phyloP scores from a whole-genome alignment of 2,329 filamentous ascomycete species.

The Fusarium equiseti region DNA sequence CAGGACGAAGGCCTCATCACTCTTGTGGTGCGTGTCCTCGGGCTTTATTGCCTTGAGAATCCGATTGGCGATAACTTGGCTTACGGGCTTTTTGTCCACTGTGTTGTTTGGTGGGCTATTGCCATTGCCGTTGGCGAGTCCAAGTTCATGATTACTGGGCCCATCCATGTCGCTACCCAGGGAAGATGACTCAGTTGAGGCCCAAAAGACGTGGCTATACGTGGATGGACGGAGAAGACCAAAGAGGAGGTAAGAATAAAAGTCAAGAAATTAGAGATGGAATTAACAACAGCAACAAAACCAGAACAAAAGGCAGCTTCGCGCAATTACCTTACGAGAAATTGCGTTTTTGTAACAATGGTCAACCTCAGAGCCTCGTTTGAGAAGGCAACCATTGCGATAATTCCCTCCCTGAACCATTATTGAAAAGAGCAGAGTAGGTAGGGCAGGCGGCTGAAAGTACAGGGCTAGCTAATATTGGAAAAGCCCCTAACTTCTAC shows the following conservation, averaged over 20 bases:
- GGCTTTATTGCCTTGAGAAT: not conserved
- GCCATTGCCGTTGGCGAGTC: too few species aligned
- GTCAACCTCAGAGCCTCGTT: not conserved
- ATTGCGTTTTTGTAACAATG: not conserved
- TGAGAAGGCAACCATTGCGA: not conserved
- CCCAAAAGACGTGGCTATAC: not conserved
- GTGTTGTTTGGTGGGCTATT: too few species aligned
- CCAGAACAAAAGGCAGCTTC: not conserved
- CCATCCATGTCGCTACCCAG: not conserved
- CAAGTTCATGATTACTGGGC: not conserved
- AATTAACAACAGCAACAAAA: not conserved
- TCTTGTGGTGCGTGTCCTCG: not conserved
- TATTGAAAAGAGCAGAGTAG: not conserved
- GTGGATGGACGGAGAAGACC: not conserved
- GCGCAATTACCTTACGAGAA: not conserved
- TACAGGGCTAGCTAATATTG: not conserved
- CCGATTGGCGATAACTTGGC: not conserved
- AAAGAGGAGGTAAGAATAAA: too few species aligned
- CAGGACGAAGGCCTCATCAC: not conserved
- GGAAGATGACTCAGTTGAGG: not conserved
- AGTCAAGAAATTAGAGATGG: not conserved
- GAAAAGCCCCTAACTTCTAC: not conserved
- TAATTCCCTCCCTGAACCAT: not conserved
- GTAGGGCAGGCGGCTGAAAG: not conserved
- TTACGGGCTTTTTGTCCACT: not conserved